Evolutionary conservation across 805 yeast species (phyloP).

Genomic region (Yamadazyma akitaensis): DNA sequence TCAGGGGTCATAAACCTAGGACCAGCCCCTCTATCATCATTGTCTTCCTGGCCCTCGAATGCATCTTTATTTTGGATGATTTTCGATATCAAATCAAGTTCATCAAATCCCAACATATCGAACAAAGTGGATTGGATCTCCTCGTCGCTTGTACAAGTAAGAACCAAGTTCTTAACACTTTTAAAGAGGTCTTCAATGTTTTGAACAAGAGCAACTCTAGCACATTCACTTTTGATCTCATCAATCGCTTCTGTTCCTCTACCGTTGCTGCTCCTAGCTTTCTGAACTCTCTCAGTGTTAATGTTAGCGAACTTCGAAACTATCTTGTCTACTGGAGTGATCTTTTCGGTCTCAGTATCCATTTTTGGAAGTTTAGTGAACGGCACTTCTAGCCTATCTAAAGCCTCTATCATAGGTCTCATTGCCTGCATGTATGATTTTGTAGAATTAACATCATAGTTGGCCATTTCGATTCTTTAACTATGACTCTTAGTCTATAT

Average conservation of each 20-base stretch:
- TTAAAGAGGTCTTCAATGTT: conserved; percentile 19
- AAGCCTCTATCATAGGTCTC: conserved; percentile 59
- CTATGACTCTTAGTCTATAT: background rate
- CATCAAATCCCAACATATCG: conserved; percentile 82
- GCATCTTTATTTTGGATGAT: conserved; percentile 47
- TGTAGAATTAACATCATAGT: conserved; percentile 55
- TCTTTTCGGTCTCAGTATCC: conserved; percentile 31
- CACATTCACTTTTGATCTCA: conserved; percentile 29
- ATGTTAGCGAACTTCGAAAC: conserved; percentile 38
- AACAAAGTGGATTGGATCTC: conserved; percentile 68
- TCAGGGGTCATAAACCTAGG: conserved; percentile 45
- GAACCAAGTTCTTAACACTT: conserved; percentile 7
- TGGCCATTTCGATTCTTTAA: conserved; percentile 26
- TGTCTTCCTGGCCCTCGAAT: conserved; percentile 2
- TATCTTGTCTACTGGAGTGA: conserved; percentile 27
- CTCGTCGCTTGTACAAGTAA: conserved; percentile 37
- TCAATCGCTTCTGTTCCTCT: conserved; percentile 8
- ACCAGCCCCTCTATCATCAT: conserved; percentile 11
- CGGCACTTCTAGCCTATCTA: conserved; percentile 27
- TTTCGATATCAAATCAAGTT: conserved; percentile 72
- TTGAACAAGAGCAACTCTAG: conserved; percentile 23
- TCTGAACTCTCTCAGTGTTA: conserved; percentile 24
- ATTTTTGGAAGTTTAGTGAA: conserved; percentile 31
- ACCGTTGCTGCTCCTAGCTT: conserved; percentile 14
- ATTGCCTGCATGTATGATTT: conserved; percentile 77